Evolutionary conservation across 202 grass and related monocot genomes (phyloP).

Genomic region (Setaria italica): DNA sequence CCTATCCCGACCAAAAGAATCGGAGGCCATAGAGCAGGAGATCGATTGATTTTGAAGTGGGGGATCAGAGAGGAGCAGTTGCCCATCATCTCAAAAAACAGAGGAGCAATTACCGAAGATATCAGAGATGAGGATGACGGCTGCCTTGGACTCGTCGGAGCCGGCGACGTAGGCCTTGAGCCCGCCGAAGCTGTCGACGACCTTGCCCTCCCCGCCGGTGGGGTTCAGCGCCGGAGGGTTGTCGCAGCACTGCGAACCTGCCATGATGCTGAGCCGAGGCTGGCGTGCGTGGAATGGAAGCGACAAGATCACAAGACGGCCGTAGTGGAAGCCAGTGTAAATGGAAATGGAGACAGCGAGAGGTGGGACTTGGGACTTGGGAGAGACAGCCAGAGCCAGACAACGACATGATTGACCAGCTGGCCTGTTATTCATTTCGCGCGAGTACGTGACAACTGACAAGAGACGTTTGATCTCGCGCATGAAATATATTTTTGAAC

Average conservation of each 20-base stretch:
- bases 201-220: conserved; percentile 62
- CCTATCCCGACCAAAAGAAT: not conserved
- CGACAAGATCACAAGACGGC: no score
- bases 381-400: no score
- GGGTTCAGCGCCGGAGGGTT: conserved; percentile 68
- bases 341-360: no score
- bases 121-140: conserved; percentile 79
- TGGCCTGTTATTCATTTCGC: not conserved
- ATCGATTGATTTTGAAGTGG: not conserved
- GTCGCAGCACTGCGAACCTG: conserved; percentile 74
- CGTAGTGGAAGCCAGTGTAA: no score
- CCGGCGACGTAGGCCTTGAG: conserved; percentile 71
- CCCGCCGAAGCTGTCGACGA: conserved; percentile 82
- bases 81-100: conserved; percentile 35
- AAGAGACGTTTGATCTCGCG: not conserved
- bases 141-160: conserved; percentile 53
- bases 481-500: not conserved
- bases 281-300: no score
- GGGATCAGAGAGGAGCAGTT: not conserved
- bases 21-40: not conserved
- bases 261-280: conserved; percentile 4
- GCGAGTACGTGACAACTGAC: not conserved
- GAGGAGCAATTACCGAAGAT: conserved; percentile 49
- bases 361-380: no score
- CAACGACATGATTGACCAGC: no score